Base-by-base conservation (phyloP, 208 protist genomes). In the Acanthamoeba healyi region DNA sequence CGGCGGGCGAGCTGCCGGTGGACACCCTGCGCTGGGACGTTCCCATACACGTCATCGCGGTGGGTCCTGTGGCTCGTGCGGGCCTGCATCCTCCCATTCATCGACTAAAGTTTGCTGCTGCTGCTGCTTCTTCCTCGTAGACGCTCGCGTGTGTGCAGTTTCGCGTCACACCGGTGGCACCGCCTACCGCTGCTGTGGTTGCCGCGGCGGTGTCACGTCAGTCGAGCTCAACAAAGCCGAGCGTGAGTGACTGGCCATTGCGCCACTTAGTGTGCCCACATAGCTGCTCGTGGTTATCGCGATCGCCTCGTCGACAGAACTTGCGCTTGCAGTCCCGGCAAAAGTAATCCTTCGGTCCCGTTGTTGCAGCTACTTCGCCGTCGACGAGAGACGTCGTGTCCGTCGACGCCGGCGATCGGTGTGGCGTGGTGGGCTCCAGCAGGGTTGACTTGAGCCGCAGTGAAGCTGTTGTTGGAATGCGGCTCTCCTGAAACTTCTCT, bases 211-310 rank as follows among this genome's bases (percentile, higher is more conserved):
- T n/a, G n/a, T n/a, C n/a, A n/a, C n/a, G n/a, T 88, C n/a, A 90
- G 58, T 49, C 34, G 22, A 90, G 40, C 22, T 63, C 51, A 1
- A 90, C 38, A 22, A 90, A 90, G 46, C 82, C 82, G 0, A 90
- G 82, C 1, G 49, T 36, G 51, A 90, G 24, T 4, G 19, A 51
- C 58, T 90, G 14, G 82, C 82, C 82, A 22, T 34, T 49, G n/a
- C 82, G 49, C 82, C 82, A 90, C 58, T 90, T 90, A 17, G 82
- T 90, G 40, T 90, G 82, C 36, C 82, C 82, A n/a, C 82, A 90
- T 5, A 90, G 58, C 82, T 70, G 82, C 32, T 90, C 82, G 58
- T 90, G 82, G 34, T 90, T 90, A 38, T 90, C 82, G 29, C 82
- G 49, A n/a, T 90, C 82, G 32, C 82, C 82, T 26, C 82, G 49